Evolutionary conservation across 2,329 filamentous ascomycete genomes (phyloP), one percentile per base, ranked within the genome.

Genomic region (Diaporthe sp.): DNA sequence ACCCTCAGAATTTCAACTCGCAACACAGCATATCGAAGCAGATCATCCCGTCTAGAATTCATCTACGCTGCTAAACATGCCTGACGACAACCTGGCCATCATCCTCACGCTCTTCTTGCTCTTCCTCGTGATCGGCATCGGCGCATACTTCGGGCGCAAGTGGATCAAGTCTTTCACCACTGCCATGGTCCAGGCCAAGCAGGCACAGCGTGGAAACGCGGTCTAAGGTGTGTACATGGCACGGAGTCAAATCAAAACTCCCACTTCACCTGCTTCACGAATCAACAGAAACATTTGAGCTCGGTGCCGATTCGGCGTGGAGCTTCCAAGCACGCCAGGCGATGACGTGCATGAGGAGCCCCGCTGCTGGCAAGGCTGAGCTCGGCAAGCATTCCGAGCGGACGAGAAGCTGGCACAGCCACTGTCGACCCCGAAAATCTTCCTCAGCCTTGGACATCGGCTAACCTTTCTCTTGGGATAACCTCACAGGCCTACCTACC

Each of bases 71-170:
- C 19, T 28, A 25, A 42, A 28, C 15, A 76, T 76, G 75, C 59
- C 72, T 3, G 75, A 76, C 75, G 61, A 72, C 46, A 82, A 82
- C 77, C 78, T 78, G 4, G 78, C 76, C 15, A 80, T 84, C 73
- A 80, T 79, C 28, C 51, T 84, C 10, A 75, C 80, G 1, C 75
- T 85, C 31, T 53, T 82, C 55, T 72, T 81, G 72, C 49, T 83
- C 25, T 61, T 81, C 59, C 19, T 77, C 2, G 57, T 78, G 57
- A 68, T 80, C 74, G 76, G 61, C 8, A 2, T 80, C 19, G 42
- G 78, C 3, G 53, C 74, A 65, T 83, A 79, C 74, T 78, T 78
- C 46, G 81, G 79, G 19, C 76, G 79, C 73, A 74, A 61, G 22
- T 57, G 78, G 22, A 77, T 82, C 67, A 58, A 74, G 8, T 15